phyloP scores from a whole-genome alignment of 371 early-diverging fungal genomes.

The Funneliformis caledonium region DNA sequence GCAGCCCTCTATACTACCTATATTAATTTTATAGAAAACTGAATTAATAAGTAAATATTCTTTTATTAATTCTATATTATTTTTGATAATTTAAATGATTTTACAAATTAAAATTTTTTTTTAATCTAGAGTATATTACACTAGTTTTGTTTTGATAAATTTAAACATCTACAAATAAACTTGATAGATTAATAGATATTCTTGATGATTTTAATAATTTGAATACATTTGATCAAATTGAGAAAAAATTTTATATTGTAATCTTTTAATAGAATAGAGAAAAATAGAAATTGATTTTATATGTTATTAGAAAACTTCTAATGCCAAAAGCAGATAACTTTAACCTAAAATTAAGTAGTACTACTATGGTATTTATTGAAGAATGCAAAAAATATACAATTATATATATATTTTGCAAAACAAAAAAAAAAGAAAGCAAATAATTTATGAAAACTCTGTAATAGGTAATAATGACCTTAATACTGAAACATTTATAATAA shows the following conservation, averaged over 20 bases:
- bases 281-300: not conserved
- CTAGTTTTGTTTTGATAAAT: not conserved
- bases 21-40: too few species aligned
- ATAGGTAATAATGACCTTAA: not conserved
- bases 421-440: too few species aligned
- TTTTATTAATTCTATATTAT: too few species aligned
- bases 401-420: not conserved
- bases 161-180: not conserved
- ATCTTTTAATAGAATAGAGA: not conserved
- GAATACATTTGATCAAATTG: not conserved
- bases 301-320: not conserved
- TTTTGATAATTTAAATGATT: too few species aligned
- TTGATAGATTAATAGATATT: not conserved
- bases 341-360: not conserved
- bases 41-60: too few species aligned
- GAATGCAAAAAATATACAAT: not conserved
- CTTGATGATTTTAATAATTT: not conserved
- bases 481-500: not conserved
- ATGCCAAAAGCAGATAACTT: not conserved
- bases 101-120: not conserved
- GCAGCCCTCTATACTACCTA: too few species aligned
- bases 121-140: not conserved
- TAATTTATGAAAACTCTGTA: not conserved
- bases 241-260: not conserved
- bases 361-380: not conserved